Conservation (phyloP, 2,329 filamentous ascomycete genomes). For the Fusarium sterilihyphosum region DNA sequence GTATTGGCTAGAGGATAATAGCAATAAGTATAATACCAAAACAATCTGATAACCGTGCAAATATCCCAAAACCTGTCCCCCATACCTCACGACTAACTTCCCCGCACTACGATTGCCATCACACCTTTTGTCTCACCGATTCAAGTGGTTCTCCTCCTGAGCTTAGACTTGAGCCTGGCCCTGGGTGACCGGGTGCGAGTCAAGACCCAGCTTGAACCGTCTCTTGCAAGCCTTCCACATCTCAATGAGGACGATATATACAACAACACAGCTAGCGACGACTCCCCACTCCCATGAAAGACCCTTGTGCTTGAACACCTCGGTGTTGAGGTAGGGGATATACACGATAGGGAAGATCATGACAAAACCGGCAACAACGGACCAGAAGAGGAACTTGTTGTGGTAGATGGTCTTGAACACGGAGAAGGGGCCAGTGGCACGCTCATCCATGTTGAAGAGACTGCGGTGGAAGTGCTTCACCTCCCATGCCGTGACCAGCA, state of each 20-base stretch:
- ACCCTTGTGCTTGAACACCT: conserved; percentile 75
- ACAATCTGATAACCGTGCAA: conserved; percentile 40
- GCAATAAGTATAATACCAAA: conserved; percentile 41
- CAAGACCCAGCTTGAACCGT: conserved; percentile 50
- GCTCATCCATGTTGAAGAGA: conserved; percentile 72
- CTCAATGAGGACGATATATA: conserved; percentile 73
- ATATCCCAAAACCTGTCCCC: conserved; percentile 47
- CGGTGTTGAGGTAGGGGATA: conserved; percentile 71
- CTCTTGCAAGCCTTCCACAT: conserved; percentile 76
- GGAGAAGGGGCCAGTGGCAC: conserved; percentile 59
- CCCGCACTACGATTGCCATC: not conserved
- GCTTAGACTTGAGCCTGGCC: conserved; percentile 34
- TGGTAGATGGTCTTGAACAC: conserved; percentile 71
- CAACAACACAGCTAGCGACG: conserved; percentile 65
- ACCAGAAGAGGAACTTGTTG: conserved; percentile 75
- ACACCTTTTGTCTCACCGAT: not conserved
- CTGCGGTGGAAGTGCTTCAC: conserved; percentile 76
- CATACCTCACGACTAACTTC: conserved; percentile 5
- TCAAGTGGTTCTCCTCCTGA: not conserved
- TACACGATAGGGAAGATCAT: conserved; percentile 73
- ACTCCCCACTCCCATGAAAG: conserved; percentile 80
- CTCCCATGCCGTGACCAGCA: conserved; percentile 78
- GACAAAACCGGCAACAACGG: conserved; percentile 68
- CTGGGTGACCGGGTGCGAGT: conserved; percentile 31
- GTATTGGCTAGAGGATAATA: conserved; percentile 45